Base-by-base conservation (phyloP, 306 rosid species). In the Biancaea sappan region DNA sequence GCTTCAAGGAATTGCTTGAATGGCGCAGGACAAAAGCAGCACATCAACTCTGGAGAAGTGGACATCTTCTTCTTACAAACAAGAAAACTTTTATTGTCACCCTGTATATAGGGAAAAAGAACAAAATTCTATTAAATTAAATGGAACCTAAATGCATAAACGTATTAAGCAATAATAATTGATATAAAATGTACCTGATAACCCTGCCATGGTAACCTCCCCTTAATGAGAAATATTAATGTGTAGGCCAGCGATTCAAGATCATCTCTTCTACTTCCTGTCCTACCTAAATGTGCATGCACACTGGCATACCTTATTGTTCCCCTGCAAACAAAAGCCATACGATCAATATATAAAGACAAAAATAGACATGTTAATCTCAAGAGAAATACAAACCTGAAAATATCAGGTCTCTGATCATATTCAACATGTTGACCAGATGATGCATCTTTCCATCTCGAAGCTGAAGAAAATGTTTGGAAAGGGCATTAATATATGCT, bases 161-260 rank as follows among this genome's bases (percentile, higher is more conserved):
- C 5, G 6, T 51, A 71, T 25, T 26, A 48, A 47, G 56, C 25
- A 60, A 12, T 1, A 37, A 12, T n/a, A 37, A 76, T 64, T 56
- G 59, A 77, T 38, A 32, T 21, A 64, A 78, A 75, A 73, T 44
- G 31, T 19, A 90, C 98, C 95, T 90, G 98, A 86, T 90, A 93
- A 75, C 98, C 98, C 87, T 93, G 98, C 98, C 98, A 93, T 0
- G 98, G 98, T 44, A 93, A 82, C 85, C 95, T 88, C 81, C 98
- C 98, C 81, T 73, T 90, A 60, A 93, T 87, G 69, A 93, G 98
- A 86, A 93, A 93, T 84, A 93, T 86, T 66, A 93, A 80, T 0
- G 98, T 93, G 89, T 93, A 93, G 4, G 98, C 98, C 79, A 93
- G 77, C 37, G 98, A 93, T 80, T 93, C 98, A 3, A 93, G 95